phyloP scores from a whole-genome alignment of 2,329 filamentous ascomycete genomes.

The Exophiala sideris region DNA sequence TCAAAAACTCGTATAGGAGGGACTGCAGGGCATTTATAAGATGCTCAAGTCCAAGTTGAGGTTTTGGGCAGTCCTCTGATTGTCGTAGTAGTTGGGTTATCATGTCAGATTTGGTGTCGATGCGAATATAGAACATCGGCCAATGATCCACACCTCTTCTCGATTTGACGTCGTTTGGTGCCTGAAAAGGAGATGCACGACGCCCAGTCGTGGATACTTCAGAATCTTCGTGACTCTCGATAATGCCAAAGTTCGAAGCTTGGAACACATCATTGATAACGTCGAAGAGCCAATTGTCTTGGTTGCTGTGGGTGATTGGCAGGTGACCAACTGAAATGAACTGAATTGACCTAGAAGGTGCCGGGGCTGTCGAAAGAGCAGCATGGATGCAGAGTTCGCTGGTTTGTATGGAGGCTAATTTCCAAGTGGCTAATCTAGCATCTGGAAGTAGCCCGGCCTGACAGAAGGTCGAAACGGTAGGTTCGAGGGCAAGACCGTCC shows the following conservation, averaged over 20 bases:
- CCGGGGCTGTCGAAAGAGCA: conserved; percentile 65
- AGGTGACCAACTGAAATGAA: conserved; percentile 76
- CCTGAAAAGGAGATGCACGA: conserved; percentile 32
- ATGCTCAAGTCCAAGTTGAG: neutral
- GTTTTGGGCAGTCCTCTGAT: neutral
- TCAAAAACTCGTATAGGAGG: conserved; percentile 71
- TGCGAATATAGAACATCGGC: conserved; percentile 83
- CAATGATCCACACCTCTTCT: conserved; percentile 70
- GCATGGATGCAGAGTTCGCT: conserved; percentile 62
- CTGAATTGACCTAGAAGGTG: conserved; percentile 69
- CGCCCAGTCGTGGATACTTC: conserved; percentile 1
- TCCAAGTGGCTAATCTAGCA: conserved; percentile 59
- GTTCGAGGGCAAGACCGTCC: neutral
- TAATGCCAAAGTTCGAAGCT: conserved; percentile 70
- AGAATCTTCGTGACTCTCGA: conserved; percentile 43
- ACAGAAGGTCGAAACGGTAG: conserved; percentile 8
- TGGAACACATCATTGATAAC: conserved; percentile 75
- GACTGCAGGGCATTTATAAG: conserved; percentile 35
- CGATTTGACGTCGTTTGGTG: conserved; percentile 31
- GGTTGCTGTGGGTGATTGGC: conserved; percentile 57
- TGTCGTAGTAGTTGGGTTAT: conserved; percentile 40
- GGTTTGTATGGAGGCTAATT: conserved; percentile 65
- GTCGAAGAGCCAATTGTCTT: conserved; percentile 67
- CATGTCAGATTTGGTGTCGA: conserved; percentile 43
- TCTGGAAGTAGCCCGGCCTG: conserved; percentile 16